Percentiles rank a stretch among this genome's conserved stretches.
phyloP scores from a whole-genome alignment of 2,329 filamentous ascomycete genomes.

The Tolypocladium album region DNA sequence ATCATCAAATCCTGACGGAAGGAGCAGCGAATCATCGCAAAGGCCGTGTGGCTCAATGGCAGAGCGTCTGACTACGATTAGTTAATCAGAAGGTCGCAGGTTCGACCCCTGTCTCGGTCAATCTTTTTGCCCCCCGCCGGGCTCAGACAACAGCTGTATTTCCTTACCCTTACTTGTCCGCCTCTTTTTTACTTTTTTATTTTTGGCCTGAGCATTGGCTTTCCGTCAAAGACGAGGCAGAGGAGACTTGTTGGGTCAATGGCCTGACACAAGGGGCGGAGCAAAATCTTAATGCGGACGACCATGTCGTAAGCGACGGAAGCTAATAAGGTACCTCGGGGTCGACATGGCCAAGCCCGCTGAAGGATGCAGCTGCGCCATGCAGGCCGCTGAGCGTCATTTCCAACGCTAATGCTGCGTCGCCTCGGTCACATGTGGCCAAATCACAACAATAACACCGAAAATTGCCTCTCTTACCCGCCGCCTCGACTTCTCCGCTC shows the following conservation, averaged over 20 bases:
- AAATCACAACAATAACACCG: background rate
- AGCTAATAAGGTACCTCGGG: too few relatives aligned
- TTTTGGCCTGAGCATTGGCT: background rate
- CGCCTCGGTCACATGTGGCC: background rate
- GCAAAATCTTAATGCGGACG: background rate
- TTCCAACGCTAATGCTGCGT: background rate
- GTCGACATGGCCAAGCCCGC: background rate
- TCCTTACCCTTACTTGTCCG: background rate
- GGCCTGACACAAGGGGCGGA: background rate
- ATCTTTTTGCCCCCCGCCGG: background rate
- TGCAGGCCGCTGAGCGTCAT: background rate
- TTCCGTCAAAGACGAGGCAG: too few relatives aligned
- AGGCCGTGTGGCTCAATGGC: background rate
- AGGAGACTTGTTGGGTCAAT: background rate
- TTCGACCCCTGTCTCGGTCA: background rate
- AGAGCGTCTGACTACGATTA: background rate
- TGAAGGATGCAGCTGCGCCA: background rate
- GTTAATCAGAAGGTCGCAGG: background rate
- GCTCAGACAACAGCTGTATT: background rate
- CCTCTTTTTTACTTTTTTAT: background rate
- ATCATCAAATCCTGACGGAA: background rate
- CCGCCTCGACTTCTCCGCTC: background rate
- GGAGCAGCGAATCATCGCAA: background rate
- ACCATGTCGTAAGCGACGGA: background rate
- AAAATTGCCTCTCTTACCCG: background rate